Base-by-base conservation (phyloP, 495 filamentous ascomycete genomes). In the Lineolata rhizophorae region DNA sequence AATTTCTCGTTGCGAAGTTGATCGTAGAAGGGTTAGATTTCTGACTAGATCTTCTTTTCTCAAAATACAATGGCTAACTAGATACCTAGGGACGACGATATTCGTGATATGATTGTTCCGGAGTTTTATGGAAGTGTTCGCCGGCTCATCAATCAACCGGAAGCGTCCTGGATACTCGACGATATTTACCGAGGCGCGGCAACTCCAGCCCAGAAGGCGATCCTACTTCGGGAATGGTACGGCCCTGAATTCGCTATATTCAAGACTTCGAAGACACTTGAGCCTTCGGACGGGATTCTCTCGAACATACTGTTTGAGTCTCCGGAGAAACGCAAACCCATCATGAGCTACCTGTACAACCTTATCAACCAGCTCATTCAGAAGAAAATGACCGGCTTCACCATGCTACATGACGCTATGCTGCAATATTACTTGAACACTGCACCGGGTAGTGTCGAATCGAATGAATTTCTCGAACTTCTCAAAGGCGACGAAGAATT, bases 341-440 rank as follows among this genome's bases (percentile, higher is more conserved):
- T 90, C 29, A 76, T 94, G 75, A 71, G 71, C 41, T 73, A 74
- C 46, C 60, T 94, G 21, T 64, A 70, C 38, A 76, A 84, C 38
- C 60, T 92, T 43, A 79, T 84, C 55, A 91, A 93, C 50, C 65
- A 72, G 35, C 65, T 95, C 15, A 62, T 94, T 32, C 82, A 94
- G 56, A 99, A 99, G 64, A 83, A 90, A 55, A 68, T 79, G 42
- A 85, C 82, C 10, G 82, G 76, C 4, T 99, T 95, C 53, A 91
- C 82, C 1, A 84, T 95, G 60, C 64, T 95, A 3, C 90, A 99
- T 51, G 85, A 90, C 40, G 90, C 87, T 14, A 91, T 95, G 85
- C 66, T 94, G 29, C 83, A 99, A 47, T 95, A 94, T 50, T 87
- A 82, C 54, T 61, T 80, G 29, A 83, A 76, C 46, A 65, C 70